Evolutionary conservation across 192 early-diverging fungal species (phyloP).

Genomic region (Dissophora globulifera): DNA sequence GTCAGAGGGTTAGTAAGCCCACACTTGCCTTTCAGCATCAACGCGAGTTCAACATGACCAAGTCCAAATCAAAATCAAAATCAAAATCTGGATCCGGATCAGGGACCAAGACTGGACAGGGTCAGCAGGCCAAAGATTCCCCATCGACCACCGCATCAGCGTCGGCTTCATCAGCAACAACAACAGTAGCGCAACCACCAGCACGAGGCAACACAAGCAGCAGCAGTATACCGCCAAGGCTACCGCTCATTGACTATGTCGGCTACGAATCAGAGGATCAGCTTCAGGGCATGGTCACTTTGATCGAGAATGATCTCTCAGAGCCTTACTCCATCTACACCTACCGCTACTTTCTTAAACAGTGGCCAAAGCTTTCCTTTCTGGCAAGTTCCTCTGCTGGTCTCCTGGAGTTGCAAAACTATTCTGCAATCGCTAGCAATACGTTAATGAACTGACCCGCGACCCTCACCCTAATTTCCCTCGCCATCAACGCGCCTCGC

Average conservation of each 20-base stretch:
- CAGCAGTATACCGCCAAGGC: neutral
- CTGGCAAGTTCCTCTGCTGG: no score
- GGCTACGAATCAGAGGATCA: conserved; percentile 82
- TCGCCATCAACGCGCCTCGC: neutral
- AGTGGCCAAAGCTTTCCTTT: conserved; percentile 91
- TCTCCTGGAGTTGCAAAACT: no score
- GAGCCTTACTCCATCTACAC: conserved; percentile 98
- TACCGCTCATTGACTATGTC: conserved; percentile 59
- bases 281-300: conserved; percentile 74
- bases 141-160: conserved; percentile 4
- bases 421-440: no score
- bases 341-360: conserved; percentile 94
- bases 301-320: conserved; percentile 95
- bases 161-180: conserved; percentile 4
- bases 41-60: conserved; percentile 5
- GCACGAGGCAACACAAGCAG: conserved; percentile 1
- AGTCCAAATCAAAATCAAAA: conserved; percentile 12
- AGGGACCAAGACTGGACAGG: neutral
- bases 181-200: neutral
- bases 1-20: no score
- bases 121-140: neutral
- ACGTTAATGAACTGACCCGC: no score
- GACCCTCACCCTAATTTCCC: neutral
- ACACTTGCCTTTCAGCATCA: no score
- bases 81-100: conserved; percentile 5